Evolutionary conservation across 2,329 filamentous ascomycete species (phyloP), one percentile per base, ranked within the genome.

Genomic region (Colletotrichum sp.): DNA sequence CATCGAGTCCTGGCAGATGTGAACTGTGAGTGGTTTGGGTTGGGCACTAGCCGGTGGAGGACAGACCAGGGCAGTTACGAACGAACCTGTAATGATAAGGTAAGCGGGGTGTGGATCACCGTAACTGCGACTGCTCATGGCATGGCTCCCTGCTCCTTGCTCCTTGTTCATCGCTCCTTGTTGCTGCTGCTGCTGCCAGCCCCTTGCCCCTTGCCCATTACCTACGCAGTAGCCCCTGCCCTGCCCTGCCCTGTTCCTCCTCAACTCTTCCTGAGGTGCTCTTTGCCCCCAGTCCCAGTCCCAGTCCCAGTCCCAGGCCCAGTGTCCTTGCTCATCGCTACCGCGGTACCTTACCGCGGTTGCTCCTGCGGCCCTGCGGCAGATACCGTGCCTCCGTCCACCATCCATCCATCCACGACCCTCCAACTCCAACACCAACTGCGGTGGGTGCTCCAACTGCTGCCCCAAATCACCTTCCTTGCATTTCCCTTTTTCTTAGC

Each of bases 41-140:
- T 49, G 39, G 65, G 44, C 65, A 68, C 65, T 68, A 68, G 65
- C 39, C n/a, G 63, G 39, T 66, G 63, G 63, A 66, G 49, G 49
- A 68, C 7, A 6, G 65, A 34, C 67, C 28, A 63, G 59, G 59
- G 57, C 28, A 62, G 26, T 70, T 72, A 72, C 63, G 69, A 75
- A 32, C 36, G n/a, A 32, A 36, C 69, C 32, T 76, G 73, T 76
- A 72, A 76, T 73, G 73, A 76, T 76, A 76, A 76, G 70, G 73
- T 73, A 76, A 76, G 73, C 73, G 70, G 73, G 44, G 44, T 28
- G 70, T 76, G 70, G 73, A 32, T 68, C 68, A 64, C 26, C 24
- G 8, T 24, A 69, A 18, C 28, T 13, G 52, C 52, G 52, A 24
- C 16, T 32, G 28, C 39, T 49, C 39, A 49, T 49, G 39, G 39